Conservation (phyloP, 2,329 filamentous ascomycete species). For the Ophiocordyceps australis region DNA sequence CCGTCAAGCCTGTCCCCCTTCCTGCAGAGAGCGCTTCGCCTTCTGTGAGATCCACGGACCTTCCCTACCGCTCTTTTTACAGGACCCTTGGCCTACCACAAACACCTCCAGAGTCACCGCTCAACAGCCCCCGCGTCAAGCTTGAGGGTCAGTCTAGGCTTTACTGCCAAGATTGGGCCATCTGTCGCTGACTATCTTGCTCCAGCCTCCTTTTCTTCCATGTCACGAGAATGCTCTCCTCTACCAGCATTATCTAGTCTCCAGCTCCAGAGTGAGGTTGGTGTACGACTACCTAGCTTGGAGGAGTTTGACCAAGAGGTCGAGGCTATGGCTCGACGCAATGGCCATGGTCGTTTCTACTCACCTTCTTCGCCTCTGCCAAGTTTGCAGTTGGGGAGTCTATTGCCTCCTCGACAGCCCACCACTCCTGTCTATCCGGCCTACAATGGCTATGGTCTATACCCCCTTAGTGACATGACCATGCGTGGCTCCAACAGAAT, state of each 20-base stretch:
- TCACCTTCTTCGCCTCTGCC: slow-evolving; percentile 11
- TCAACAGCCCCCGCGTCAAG: slow-evolving; percentile 15
- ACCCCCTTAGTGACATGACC: slow-evolving; percentile 2
- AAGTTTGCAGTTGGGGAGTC: slow-evolving; percentile 6
- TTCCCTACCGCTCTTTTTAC: slow-evolving; percentile 5
- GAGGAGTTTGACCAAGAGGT: slow-evolving; percentile 19
- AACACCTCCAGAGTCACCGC: slow-evolving; percentile 13
- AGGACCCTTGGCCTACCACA: slow-evolving; percentile 7
- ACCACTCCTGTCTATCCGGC: slow-evolving; percentile 6
- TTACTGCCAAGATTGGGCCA: slow-evolving; percentile 1
- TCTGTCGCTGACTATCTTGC: background rate
- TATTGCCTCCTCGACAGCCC: slow-evolving; percentile 8
- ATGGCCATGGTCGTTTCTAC: slow-evolving; percentile 10
- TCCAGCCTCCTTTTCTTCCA: slow-evolving; percentile 6
- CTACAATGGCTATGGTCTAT: slow-evolving; percentile 7
- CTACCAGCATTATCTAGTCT: slow-evolving; percentile 7
- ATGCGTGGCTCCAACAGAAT: slow-evolving; percentile 3
- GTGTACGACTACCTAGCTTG: slow-evolving; percentile 18
- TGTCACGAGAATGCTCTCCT: slow-evolving; percentile 8
- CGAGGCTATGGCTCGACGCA: slow-evolving; percentile 13
- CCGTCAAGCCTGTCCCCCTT: too few relatives aligned
- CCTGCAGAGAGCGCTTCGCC: too few relatives aligned
- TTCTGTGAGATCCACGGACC: slow-evolving; percentile 6
- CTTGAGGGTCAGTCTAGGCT: slow-evolving; percentile 10
- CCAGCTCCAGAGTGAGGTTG: slow-evolving; percentile 6